Evolutionary conservation across 768 basidiomycete species (phyloP), one percentile per base, ranked within the genome.

Genomic region (Hygrocybe coccinea): DNA sequence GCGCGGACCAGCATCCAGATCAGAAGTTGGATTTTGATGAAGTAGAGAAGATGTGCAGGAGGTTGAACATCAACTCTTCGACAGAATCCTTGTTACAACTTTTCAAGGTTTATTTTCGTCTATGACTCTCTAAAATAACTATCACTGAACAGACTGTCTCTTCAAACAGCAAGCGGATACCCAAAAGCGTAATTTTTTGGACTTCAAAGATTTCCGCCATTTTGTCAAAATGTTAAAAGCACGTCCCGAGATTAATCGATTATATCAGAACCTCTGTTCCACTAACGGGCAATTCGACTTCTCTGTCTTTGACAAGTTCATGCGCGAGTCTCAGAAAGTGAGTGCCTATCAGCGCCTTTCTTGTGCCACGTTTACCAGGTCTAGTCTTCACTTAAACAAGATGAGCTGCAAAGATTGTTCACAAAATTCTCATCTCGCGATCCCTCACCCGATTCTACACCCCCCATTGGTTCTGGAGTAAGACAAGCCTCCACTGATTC

Each of bases 161-260:
- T 38, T 49, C 53, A 21, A 41, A n/a, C 61, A 91, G 89, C 76
- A 79, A 71, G 84, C 86, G 8, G 89, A 93, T 67, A 66, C 69
- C 2, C 68, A 77, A 49, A 69, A 71, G 1, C 75, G 75, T 1
- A 81, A 80, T 0, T 82, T 78, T 58, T 81, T 97, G 33, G 83
- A 91, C 66, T 93, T 92, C 63, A 59, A 75, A 1, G 86, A 85
- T 55, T 97, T 95, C 67, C 86, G 88, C 60, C 75, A 72, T 11
- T 92, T 98, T 58, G 87, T 95, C 59, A 89, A 86, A 64, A 68
- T 84, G 33, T 79, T 97, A 54, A 95, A 93, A 66, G 76, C 79
- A n/a, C 83, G 95, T 14, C 85, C 89, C 0, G 95, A 98, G 47
- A 67, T 98, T 1, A 84, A 89, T 52, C 64, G 73, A 0, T 69